Conservation (phyloP, 176 grass and related monocot genomes). For the Tillandsia leiboldiana region DNA sequence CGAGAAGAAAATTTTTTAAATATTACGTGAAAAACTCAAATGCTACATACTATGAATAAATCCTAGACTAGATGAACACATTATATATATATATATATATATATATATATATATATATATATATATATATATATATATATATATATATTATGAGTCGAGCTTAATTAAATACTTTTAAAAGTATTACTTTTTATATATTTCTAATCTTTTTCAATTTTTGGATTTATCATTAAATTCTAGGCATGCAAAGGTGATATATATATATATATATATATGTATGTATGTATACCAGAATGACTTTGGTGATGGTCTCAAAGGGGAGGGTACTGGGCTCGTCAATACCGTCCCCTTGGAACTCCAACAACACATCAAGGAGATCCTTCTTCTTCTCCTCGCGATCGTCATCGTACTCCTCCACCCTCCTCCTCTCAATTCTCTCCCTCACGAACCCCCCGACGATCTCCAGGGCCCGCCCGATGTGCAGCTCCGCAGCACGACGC, state of each 20-base stretch:
- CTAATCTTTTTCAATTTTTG: too few species aligned
- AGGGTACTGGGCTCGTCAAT: conserved; percentile 4
- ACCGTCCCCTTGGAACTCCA: conserved; percentile 13
- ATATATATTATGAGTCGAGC: too few species aligned
- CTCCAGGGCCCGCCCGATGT: not conserved
- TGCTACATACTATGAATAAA: too few species aligned
- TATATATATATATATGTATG: not conserved
- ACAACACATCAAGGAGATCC: conserved; percentile 13
- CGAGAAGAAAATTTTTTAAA: too few species aligned
- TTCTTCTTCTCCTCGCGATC: conserved; percentile 7
- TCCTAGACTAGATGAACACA: too few species aligned
- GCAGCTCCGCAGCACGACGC: not conserved
- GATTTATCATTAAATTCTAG: too few species aligned
- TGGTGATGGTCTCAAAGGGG: conserved; percentile 8
- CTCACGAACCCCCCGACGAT: not conserved
- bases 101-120: too few species aligned
- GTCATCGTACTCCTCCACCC: not conserved
- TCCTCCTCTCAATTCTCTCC: not conserved
- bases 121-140: too few species aligned
- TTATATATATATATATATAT: too few species aligned
- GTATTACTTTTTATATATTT: too few species aligned
- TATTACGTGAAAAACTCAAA: too few species aligned
- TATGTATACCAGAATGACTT: conserved; percentile 1
- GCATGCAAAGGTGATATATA: not conserved
- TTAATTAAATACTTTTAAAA: too few species aligned